Conservation (phyloP, 179 eudicot genomes). For the Actinidia polygama region DNA sequence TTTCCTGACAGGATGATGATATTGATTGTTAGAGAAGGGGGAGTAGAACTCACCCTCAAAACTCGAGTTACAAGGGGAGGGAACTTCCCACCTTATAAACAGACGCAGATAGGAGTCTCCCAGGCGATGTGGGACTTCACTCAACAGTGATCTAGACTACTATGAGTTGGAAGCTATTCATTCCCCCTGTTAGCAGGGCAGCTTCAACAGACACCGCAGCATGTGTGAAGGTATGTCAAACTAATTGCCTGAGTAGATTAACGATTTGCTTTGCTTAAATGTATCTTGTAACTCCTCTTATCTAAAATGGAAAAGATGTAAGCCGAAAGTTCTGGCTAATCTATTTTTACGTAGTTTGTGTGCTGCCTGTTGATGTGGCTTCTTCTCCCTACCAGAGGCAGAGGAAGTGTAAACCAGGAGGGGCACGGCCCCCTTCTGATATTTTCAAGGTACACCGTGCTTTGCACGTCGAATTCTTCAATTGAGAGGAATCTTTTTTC, state of each 20-base stretch:
- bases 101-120: too few species aligned
- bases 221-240: conserved; percentile 64
- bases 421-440: too few species aligned
- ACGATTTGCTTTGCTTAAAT: not conserved
- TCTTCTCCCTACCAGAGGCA: not conserved
- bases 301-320: not conserved
- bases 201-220: conserved; percentile 71
- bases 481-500: too few species aligned
- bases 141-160: conserved; percentile 94
- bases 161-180: conserved; percentile 70
- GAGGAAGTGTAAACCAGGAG: too few species aligned
- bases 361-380: not conserved
- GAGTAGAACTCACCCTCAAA: too few species aligned
- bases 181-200: conserved; percentile 58
- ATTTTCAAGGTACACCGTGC: too few species aligned
- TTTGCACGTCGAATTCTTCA: too few species aligned
- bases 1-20: conserved; percentile 69
- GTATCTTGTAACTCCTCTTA: not conserved
- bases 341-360: not conserved
- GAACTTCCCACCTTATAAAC: too few species aligned
- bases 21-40: too few species aligned
- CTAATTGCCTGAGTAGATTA: not conserved
- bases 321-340: not conserved
- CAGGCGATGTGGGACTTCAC: too few species aligned
- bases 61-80: too few species aligned